Evolutionary conservation across 169 alveolate genomes (phyloP).

Genomic region (Babesia sp.): DNA sequence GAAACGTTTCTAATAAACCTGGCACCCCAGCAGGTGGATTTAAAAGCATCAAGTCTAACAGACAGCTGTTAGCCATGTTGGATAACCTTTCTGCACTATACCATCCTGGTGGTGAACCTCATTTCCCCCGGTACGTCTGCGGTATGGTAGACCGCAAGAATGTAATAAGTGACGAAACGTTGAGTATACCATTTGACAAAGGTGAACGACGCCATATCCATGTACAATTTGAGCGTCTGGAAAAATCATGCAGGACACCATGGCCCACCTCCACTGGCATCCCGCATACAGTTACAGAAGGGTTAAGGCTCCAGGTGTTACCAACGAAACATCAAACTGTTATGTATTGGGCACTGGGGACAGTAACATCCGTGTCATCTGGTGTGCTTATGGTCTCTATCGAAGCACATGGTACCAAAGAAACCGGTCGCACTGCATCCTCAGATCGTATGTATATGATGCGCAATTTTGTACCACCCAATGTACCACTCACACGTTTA

Average conservation of each 20-base stretch:
- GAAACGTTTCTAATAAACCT: neutral
- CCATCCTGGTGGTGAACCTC: constrained; percentile 62
- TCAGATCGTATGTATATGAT: constrained; percentile 55
- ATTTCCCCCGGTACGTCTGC: constrained; percentile 68
- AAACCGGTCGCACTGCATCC: neutral
- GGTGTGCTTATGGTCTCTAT: constrained; percentile 46
- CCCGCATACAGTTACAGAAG: constrained; percentile 27
- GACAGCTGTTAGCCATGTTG: constrained; percentile 31
- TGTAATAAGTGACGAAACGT: constrained; percentile 30
- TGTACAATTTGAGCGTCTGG: constrained; percentile 53
- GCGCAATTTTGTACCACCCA: constrained; percentile 67
- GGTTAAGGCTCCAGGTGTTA: constrained; percentile 39
- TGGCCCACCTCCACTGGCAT: constrained; percentile 46
- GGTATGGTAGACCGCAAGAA: constrained; percentile 48
- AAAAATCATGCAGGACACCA: neutral
- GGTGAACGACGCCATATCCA: constrained; percentile 51
- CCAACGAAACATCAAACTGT: constrained; percentile 19
- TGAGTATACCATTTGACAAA: constrained; percentile 66
- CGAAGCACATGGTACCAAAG: neutral
- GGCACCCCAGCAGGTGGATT: neutral
- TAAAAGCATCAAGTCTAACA: neutral
- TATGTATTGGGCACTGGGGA: constrained; percentile 53
- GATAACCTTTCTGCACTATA: constrained; percentile 47
- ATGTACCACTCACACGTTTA: constrained; percentile 43
- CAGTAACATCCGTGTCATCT: constrained; percentile 33